Base-by-base conservation (phyloP, 805 yeast genomes). In the Wickerhamomyces ciferrii region DNA sequence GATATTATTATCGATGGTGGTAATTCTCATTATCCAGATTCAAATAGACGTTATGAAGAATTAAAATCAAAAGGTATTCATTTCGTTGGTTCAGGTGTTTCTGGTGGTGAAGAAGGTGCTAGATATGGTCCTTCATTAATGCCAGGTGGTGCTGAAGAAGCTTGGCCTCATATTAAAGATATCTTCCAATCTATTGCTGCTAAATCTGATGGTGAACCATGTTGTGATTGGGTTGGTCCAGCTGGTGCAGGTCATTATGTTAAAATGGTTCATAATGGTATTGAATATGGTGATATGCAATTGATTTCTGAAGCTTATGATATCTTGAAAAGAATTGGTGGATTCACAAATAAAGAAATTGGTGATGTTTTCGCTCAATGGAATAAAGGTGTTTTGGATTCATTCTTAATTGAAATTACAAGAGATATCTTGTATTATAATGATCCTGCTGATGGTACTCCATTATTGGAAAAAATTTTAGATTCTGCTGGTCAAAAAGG, bases 21-120 rank as follows among this genome's bases (percentile, higher is more conserved):
- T 79, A 92, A 92, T 89, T 94, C 98, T 41, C 97, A 92, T 74
- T 92, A 84, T 94, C 97, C 97, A 71, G 99, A 92, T 75, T 71
- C 97, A 51, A 91, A 91, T 86, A 90, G 98, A 76, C 88, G 99
- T 74, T 89, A 73, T 78, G 92, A 79, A 49, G 96, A 90, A 68
- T 81, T 92, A 69, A 82, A 85, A 70, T 75, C 71, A 48, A 83
- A 92, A 78, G 98, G 96, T 39, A 83, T 91, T 65, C 74, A 81
- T 56, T 94, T 89, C 60, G 98, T 92, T 54, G 99, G 99, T 65
- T 91, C 97, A 53, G 99, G 99, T 86, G 98, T 94, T 55, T 92
- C 98, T 60, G 99, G 99, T 74, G 99, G 99, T 79, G 99, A 92
- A 76, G 99, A 92, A 71, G 99, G 99, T 79, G 99, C 99, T 62